These are phyloP conservation scores for Berkeleyomyces rouxiae DNA, from an alignment of 2,329 filamentous ascomycete species.

Conservation along the genomic window DNA sequence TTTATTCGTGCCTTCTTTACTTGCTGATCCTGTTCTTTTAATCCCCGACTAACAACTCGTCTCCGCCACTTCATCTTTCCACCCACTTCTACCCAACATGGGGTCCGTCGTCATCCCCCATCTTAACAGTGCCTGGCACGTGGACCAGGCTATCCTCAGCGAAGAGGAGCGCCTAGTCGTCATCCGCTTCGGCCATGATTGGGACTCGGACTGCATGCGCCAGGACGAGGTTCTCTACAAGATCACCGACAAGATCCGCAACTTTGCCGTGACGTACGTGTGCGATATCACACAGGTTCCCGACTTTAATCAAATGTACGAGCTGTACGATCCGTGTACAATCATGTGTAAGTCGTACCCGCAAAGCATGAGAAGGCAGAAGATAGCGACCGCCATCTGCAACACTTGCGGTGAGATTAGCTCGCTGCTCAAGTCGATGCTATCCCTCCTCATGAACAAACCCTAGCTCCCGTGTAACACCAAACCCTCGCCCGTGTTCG, in stretches of 20 bases:
- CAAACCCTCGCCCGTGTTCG: not conserved
- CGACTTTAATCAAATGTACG: conserved; percentile 94
- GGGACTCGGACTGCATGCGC: conserved; percentile 50
- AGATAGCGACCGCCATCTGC: not conserved
- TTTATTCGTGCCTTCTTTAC: not conserved
- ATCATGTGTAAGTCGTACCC: conserved; percentile 52
- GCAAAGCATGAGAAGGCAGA: not conserved
- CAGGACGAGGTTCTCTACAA: conserved; percentile 55
- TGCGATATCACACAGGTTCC: conserved; percentile 85
- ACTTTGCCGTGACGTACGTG: conserved; percentile 81
- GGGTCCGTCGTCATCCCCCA: conserved; percentile 88
- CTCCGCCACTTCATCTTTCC: not conserved
- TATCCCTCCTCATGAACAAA: not conserved
- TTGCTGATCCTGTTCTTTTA: not conserved
- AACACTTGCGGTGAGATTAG: too few species aligned
- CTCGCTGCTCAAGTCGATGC: too few species aligned
- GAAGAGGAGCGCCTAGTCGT: conserved; percentile 89
- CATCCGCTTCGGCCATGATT: conserved; percentile 83
- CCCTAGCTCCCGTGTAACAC: not conserved
- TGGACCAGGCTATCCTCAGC: conserved; percentile 83
- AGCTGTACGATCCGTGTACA: conserved; percentile 78
- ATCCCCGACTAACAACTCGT: not conserved
- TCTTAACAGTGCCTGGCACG: conserved; percentile 85
- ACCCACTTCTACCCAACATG: conserved; percentile 22
- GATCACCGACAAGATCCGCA: conserved; percentile 86